phyloP scores from a whole-genome alignment of 805 yeast genomes.

The Saccharomyces eubayanus region DNA sequence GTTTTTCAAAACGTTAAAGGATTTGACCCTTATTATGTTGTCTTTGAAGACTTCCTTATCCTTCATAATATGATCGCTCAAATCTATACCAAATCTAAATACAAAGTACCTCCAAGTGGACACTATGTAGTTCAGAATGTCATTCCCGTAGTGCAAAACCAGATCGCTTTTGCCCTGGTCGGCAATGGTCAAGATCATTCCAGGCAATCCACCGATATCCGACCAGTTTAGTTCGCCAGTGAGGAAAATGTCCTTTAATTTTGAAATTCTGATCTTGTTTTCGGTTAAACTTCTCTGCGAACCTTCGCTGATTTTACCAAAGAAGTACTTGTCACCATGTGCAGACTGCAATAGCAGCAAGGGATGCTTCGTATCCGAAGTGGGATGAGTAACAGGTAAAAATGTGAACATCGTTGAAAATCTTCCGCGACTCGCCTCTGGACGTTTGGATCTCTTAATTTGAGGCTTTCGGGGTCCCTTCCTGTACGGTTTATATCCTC shows the following conservation, averaged over 20 bases:
- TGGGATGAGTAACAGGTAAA: conserved; percentile 50
- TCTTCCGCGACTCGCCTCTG: neutral
- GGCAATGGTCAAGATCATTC: conserved; percentile 69
- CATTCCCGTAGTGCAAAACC: conserved; percentile 46
- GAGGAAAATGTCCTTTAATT: conserved; percentile 56
- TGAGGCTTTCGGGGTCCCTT: neutral
- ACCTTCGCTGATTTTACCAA: conserved; percentile 84
- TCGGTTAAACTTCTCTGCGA: conserved; percentile 68
- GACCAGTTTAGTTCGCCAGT: conserved; percentile 76
- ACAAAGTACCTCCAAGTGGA: conserved; percentile 84
- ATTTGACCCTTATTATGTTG: conserved; percentile 33
- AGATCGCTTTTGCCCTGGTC: conserved; percentile 63
- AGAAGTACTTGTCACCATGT: conserved; percentile 41
- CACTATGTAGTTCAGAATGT: conserved; percentile 46
- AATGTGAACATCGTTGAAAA: conserved; percentile 39
- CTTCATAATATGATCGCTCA: conserved; percentile 30
- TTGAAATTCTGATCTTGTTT: conserved; percentile 47
- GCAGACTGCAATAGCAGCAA: conserved; percentile 39
- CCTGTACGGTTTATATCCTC: neutral
- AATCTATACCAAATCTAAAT: conserved; percentile 61
- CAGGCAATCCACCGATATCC: conserved; percentile 88
- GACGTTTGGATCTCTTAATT: neutral
- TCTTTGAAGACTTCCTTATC: conserved; percentile 24
- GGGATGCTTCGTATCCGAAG: conserved; percentile 53
- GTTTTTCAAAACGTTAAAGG: conserved; percentile 30